Conservation (phyloP, 2,329 filamentous ascomycete genomes). For the Stagonosporopsis chrysanthemi region DNA sequence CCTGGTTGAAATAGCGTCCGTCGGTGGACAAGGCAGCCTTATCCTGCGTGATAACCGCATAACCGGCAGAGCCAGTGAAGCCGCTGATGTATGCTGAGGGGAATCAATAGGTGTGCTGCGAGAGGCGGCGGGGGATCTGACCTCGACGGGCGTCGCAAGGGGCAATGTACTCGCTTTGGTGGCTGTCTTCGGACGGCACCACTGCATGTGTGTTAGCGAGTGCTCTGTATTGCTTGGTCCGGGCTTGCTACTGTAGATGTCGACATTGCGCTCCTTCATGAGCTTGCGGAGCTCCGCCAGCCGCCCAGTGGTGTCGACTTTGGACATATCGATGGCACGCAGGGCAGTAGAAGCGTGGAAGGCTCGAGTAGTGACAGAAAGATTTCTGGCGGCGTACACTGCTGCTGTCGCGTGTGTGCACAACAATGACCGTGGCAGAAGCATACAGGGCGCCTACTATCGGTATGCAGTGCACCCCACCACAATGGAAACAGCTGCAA, state of each 20-base stretch:
- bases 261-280: slow-evolving; percentile 86
- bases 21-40: slow-evolving; percentile 93
- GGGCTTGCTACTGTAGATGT: slow-evolving; percentile 79
- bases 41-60: slow-evolving; percentile 83
- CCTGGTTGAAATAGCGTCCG: slow-evolving; percentile 98
- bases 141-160: slow-evolving; percentile 89
- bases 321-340: slow-evolving; percentile 69
- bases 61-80: slow-evolving; percentile 94
- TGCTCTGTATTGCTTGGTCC: slow-evolving; percentile 28
- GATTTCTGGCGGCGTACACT: slow-evolving; percentile 37
- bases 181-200: slow-evolving; percentile 94
- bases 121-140: slow-evolving; percentile 42
- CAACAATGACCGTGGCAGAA: slow-evolving; percentile 39
- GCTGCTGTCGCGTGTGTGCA: slow-evolving; percentile 39
- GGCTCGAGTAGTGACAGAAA: slow-evolving; percentile 26
- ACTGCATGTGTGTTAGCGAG: slow-evolving; percentile 65
- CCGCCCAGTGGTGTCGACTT: slow-evolving; percentile 78
- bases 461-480: slow-evolving; percentile 34
- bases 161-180: slow-evolving; percentile 97
- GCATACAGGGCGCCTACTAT: slow-evolving; percentile 39
- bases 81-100: slow-evolving; percentile 80
- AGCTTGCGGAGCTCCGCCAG: slow-evolving; percentile 78
- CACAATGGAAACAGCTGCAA: slow-evolving; percentile 22
- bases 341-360: slow-evolving; percentile 43
- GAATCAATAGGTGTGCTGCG: slow-evolving; percentile 38